Base-by-base conservation (phyloP, 805 yeast species). In the Pachysolen tannophilus region DNA sequence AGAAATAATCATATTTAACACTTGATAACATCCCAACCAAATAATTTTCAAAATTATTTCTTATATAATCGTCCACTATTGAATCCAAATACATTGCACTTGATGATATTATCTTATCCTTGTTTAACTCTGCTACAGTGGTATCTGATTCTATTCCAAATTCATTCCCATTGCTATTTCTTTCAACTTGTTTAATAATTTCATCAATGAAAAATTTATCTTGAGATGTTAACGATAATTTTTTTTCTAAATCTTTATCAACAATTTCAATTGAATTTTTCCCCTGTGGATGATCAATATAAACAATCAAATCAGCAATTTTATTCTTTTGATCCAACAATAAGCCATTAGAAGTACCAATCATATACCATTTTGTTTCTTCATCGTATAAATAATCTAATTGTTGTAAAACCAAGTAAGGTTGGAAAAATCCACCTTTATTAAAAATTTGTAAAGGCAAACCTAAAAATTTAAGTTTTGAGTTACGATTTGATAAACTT, bases 391-490 rank as follows among this genome's bases (percentile, higher is more conserved):
- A 63, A 45, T 82, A 87, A 34, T 82, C 82, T 37, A 90, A 61
- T 51, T 90, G 97, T 55, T 90, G 98, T 37, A 92, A 61, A 0
- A 97, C 94, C n/a, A 88, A 68, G 58, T 90, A 92, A 2, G 98
- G 97, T 46, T 82, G 80, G 67, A 94, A 88, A 40, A 90, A 68
- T 2, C 94, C 87, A 29, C 94, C 94, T 45, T 75, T 72, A 33
- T 86, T 86, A 57, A 92, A 92, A 1, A 87, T 56, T 46, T 82
- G 88, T 33, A 92, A 61, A 0, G 98, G 98, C 21, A 92, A 63
- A 0, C 97, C 98, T 50, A 86, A 71, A 52, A 85, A 92, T 23
- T 72, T 61, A 26, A 90, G 60, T 52, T 88, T 67, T 1, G 95
- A 83, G 42, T 69, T 67, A 33, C 96, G 61, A 55, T 86, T 88